Conservation (phyloP, 176 grass and related monocot species). For the Themeda triandra region DNA sequence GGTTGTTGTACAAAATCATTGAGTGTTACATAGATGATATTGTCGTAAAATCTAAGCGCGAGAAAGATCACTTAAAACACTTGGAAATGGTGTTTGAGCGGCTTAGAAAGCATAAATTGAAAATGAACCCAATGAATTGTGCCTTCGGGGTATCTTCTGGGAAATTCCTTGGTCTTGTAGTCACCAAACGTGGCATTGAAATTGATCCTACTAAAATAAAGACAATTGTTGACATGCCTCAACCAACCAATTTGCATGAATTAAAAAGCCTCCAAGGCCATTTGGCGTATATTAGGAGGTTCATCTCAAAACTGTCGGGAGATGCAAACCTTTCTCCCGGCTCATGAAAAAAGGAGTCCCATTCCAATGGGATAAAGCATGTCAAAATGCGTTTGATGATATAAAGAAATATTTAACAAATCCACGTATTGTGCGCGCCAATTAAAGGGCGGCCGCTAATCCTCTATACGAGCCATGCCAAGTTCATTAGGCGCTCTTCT, state of each 20-base stretch:
- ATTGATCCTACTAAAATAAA: not conserved
- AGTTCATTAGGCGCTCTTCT: not conserved
- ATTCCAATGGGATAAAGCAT: not conserved
- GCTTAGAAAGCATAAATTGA: not conserved
- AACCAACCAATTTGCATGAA: not conserved
- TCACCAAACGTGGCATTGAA: not conserved
- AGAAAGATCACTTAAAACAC: not conserved
- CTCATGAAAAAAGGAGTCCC: not conserved
- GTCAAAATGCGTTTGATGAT: not conserved
- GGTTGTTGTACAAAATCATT: not conserved
- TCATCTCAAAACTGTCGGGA: not conserved
- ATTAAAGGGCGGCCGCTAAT: not conserved
- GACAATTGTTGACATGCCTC: not conserved
- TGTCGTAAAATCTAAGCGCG: not conserved
- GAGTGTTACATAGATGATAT: slow-evolving; percentile 15
- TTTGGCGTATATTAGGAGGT: not conserved
- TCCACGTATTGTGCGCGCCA: not conserved
- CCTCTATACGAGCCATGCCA: not conserved
- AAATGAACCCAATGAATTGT: not conserved
- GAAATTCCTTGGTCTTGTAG: not conserved
- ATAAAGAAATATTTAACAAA: not conserved
- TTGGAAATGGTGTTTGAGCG: not conserved
- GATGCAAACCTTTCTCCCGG: not conserved
- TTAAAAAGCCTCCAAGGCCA: not conserved
- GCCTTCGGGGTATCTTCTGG: not conserved